phyloP scores from a whole-genome alignment of 192 early-diverging fungal genomes.

The Chytriomyces hyalinus region DNA sequence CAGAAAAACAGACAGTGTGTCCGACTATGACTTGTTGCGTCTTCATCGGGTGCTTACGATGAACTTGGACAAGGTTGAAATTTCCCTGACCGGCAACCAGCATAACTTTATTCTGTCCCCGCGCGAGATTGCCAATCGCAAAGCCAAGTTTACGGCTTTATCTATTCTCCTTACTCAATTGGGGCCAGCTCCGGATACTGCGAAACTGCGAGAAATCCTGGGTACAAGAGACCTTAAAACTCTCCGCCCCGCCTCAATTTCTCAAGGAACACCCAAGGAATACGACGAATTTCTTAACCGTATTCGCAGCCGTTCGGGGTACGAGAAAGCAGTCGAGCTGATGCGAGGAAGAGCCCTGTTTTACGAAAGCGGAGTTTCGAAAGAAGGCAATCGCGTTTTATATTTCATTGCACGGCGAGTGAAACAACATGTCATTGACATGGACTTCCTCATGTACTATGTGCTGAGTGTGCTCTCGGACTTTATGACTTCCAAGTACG shows the following conservation, averaged over 20 bases:
- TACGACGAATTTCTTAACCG: slow-evolving; percentile 37
- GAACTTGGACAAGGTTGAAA: slow-evolving; percentile 56
- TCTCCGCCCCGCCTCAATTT: background rate
- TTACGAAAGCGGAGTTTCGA: slow-evolving; percentile 80
- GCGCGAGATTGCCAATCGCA: slow-evolving; percentile 45
- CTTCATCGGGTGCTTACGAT: slow-evolving; percentile 47
- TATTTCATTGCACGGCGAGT: slow-evolving; percentile 85
- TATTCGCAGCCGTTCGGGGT: slow-evolving; percentile 30
- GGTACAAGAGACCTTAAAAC: background rate
- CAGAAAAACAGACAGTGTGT: slow-evolving; percentile 8
- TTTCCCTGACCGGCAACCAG: slow-evolving; percentile 19
- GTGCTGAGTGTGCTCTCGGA: slow-evolving; percentile 68
- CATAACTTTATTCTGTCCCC: background rate
- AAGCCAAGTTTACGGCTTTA: slow-evolving; percentile 77
- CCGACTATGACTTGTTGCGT: slow-evolving; percentile 43
- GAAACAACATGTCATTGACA: slow-evolving; percentile 76
- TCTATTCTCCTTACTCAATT: slow-evolving; percentile 84
- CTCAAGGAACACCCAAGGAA: background rate
- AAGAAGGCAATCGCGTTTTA: slow-evolving; percentile 75
- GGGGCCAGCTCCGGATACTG: slow-evolving; percentile 80
- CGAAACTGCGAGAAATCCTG: slow-evolving; percentile 32
- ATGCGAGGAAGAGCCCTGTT: slow-evolving; percentile 61
- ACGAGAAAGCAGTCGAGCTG: slow-evolving; percentile 29
- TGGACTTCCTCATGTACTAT: slow-evolving; percentile 82
- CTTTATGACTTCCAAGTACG: slow-evolving; percentile 68